Conservation (phyloP, 2,329 filamentous ascomycete species). For the Capronia americana region DNA sequence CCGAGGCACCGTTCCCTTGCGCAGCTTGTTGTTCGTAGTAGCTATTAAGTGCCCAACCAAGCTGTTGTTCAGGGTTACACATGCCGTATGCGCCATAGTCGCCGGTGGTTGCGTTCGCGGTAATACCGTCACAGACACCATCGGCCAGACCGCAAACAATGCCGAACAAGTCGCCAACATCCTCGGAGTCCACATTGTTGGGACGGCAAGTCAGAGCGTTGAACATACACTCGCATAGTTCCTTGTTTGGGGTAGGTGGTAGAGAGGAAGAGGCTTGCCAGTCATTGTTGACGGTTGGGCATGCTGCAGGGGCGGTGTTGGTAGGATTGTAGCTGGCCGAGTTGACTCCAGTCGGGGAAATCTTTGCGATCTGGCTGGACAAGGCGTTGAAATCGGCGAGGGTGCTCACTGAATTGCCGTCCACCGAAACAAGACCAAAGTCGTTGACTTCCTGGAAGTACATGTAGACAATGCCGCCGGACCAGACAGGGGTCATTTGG, state of each 20-base stretch:
- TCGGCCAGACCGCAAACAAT: constrained; percentile 49
- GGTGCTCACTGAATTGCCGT: constrained; percentile 66
- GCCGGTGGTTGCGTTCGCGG: constrained; percentile 49
- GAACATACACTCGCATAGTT: constrained; percentile 87
- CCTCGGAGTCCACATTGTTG: constrained; percentile 61
- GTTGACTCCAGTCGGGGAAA: constrained; percentile 68
- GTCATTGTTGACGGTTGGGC: constrained; percentile 68
- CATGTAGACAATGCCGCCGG: constrained; percentile 98
- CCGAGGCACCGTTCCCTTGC: constrained; percentile 44
- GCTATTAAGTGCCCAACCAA: constrained; percentile 53
- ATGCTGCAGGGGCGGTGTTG: constrained; percentile 71
- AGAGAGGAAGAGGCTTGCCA: constrained; percentile 77
- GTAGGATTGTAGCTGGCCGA: constrained; percentile 73
- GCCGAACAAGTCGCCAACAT: constrained; percentile 72
- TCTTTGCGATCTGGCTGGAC: constrained; percentile 71
- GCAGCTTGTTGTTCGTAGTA: constrained; percentile 51
- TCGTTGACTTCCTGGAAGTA: constrained; percentile 92
- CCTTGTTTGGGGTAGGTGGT: constrained; percentile 78
- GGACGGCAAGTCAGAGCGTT: constrained; percentile 74
- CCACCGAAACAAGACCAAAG: constrained; percentile 73
- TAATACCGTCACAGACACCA: constrained; percentile 49
- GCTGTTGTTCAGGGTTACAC: constrained; percentile 51
- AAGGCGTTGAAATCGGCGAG: constrained; percentile 78
- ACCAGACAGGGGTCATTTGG: constrained; percentile 86
- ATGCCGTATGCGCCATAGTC: constrained; percentile 55